Evolutionary conservation across 2,329 filamentous ascomycete genomes (phyloP).

Genomic region (Verticillium longisporum): DNA sequence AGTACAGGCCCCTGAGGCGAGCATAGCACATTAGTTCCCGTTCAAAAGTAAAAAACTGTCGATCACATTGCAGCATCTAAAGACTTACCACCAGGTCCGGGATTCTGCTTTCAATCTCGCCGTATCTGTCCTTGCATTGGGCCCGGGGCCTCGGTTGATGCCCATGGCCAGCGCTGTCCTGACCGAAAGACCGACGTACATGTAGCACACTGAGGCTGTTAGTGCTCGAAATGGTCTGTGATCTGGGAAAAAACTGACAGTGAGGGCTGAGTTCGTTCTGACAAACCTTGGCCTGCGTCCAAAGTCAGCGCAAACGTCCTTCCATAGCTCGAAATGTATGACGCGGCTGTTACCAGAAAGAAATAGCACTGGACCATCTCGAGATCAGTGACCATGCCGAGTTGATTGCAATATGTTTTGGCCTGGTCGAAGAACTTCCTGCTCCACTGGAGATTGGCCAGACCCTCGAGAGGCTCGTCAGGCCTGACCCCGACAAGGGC

Average conservation of each 20-base stretch:
- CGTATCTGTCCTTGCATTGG: conserved; percentile 21
- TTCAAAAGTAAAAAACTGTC: too few species aligned
- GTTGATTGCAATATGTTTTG: conserved; percentile 25
- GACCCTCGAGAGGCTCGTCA: conserved; percentile 32
- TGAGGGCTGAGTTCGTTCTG: conserved; percentile 42
- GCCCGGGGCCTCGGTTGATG: conserved; percentile 33
- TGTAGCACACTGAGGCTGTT: conserved; percentile 28
- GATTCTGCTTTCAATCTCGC: conserved; percentile 28
- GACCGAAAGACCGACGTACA: conserved; percentile 39
- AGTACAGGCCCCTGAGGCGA: conserved; percentile 30
- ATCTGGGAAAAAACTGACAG: conserved; percentile 18
- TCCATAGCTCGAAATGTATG: conserved; percentile 13
- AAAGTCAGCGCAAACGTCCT: neutral
- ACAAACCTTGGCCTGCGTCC: conserved; percentile 32
- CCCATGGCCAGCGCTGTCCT: conserved; percentile 39
- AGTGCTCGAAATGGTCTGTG: neutral
- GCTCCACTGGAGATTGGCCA: conserved; percentile 37
- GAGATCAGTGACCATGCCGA: conserved; percentile 35
- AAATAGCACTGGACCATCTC: conserved; percentile 41
- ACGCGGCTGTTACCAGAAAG: conserved; percentile 22
- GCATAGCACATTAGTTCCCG: rapidly evolving
- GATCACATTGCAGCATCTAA: too few species aligned
- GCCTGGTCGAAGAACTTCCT: conserved; percentile 36
- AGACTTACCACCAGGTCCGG: conserved; percentile 37
- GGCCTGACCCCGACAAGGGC: conserved; percentile 36